Evolutionary conservation across 305 asterid species (phyloP).

Genomic region (Solanum hybrid): DNA sequence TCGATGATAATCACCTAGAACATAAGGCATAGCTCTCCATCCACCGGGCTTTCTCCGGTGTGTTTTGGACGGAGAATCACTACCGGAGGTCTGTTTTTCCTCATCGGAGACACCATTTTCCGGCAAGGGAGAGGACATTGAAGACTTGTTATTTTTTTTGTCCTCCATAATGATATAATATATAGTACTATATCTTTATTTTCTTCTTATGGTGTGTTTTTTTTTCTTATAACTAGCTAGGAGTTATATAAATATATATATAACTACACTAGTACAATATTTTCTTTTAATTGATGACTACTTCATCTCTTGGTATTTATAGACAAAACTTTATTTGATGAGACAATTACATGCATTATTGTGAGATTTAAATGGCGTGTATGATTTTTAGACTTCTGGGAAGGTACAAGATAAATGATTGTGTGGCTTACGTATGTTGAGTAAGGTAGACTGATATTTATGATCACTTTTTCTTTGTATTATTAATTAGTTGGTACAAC

Average conservation of each 20-base stretch:
- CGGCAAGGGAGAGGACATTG: slow-evolving; percentile 15
- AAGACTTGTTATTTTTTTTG: slow-evolving; percentile 4
- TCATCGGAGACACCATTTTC: slow-evolving; percentile 22
- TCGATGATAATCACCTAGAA: slow-evolving; percentile 38
- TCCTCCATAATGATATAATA: not conserved
- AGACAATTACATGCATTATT: not conserved
- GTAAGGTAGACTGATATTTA: not conserved
- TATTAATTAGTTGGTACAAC: too few relatives aligned
- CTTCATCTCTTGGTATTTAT: not conserved
- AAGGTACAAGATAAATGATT: not conserved
- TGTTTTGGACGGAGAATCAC: not conserved
- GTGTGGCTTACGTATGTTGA: not conserved
- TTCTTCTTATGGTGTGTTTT: not conserved
- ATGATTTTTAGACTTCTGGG: not conserved
- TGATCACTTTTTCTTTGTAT: not conserved
- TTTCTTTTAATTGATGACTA: not conserved
- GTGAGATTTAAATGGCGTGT: not conserved
- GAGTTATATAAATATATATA: too few relatives aligned
- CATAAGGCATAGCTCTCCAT: slow-evolving; percentile 68
- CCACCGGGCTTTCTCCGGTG: slow-evolving; percentile 45
- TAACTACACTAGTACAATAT: not conserved
- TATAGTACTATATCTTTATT: not conserved
- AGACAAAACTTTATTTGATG: not conserved
- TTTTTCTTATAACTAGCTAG: not conserved
- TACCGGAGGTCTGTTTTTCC: slow-evolving; percentile 4